phyloP scores from a whole-genome alignment of 2,329 filamentous ascomycete species.

The Pezicula radicicola region DNA sequence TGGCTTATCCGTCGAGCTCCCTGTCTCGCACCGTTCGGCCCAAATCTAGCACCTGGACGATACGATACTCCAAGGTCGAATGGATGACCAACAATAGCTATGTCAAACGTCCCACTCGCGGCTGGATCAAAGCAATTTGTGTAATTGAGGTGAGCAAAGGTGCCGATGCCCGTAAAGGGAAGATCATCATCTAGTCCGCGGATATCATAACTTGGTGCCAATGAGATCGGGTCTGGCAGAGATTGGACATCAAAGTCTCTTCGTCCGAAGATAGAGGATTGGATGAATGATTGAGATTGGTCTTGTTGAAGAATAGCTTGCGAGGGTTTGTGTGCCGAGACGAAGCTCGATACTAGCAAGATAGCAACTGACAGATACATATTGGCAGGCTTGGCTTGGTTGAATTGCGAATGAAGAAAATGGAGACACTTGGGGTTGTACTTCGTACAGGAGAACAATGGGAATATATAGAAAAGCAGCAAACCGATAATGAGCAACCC shows the following conservation, averaged over 20 bases:
- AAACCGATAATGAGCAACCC: too few species aligned
- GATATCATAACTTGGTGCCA: conserved; percentile 16
- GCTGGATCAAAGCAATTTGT: conserved; percentile 19
- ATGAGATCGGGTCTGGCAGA: conserved; percentile 7
- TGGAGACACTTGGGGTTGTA: too few species aligned
- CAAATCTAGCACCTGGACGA: conserved; percentile 26
- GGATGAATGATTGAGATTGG: conserved; percentile 10
- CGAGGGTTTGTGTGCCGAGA: not conserved
- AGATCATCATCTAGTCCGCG: conserved; percentile 8
- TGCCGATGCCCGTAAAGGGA: conserved; percentile 13
- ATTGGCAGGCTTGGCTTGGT: too few species aligned
- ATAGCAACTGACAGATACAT: too few species aligned
- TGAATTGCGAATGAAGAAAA: too few species aligned
- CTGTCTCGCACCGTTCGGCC: conserved; percentile 25
- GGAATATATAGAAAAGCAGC: too few species aligned
- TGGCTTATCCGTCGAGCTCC: conserved; percentile 21
- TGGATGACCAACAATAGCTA: conserved; percentile 27
- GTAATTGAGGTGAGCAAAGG: conserved; percentile 25
- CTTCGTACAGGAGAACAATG: too few species aligned
- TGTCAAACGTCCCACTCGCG: conserved; percentile 24
- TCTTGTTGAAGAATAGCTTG: not conserved
- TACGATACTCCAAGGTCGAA: conserved; percentile 27
- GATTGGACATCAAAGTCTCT: not conserved
- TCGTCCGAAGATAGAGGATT: conserved; percentile 15
- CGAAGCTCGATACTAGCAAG: too few species aligned